phyloP scores from a whole-genome alignment of 495 filamentous ascomycete species.

The Thermothielavioides terrestris region DNA sequence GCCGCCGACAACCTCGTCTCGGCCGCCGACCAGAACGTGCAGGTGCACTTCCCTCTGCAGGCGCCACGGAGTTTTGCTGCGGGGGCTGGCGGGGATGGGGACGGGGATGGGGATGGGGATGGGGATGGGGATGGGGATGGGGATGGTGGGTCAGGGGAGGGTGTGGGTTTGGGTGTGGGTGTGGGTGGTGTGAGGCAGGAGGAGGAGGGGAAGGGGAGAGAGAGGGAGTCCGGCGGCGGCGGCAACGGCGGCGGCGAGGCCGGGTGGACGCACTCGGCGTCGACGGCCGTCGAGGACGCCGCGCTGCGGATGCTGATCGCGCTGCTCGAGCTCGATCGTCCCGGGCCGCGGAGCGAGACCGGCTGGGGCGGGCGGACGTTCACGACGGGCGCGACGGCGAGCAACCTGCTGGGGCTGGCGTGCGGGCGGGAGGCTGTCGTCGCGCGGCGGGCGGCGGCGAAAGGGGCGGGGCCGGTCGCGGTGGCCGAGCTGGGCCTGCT shows the following conservation, averaged over 20 bases:
- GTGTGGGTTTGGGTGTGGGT: too few species aligned
- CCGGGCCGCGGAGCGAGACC: background rate
- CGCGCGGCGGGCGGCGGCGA: slow-evolving; percentile 26
- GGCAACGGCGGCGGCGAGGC: too few species aligned
- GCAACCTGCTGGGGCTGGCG: slow-evolving; percentile 74
- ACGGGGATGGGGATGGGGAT: too few species aligned
- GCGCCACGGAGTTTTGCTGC: too few species aligned
- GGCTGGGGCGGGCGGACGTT: slow-evolving; percentile 60
- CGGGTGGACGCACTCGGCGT: slow-evolving; percentile 45
- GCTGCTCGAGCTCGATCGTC: slow-evolving; percentile 48
- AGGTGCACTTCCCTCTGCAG: slow-evolving; percentile 78
- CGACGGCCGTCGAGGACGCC: slow-evolving; percentile 64
- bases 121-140: too few species aligned
- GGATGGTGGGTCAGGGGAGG: too few species aligned
- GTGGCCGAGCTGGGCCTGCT: slow-evolving; percentile 64
- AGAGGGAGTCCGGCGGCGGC: too few species aligned
- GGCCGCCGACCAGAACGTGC: slow-evolving; percentile 73
- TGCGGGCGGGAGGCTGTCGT: slow-evolving; percentile 66
- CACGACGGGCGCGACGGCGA: slow-evolving; percentile 82
- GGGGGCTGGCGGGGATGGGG: too few species aligned
- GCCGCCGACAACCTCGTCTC: slow-evolving; percentile 78
- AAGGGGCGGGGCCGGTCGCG: slow-evolving; percentile 6
- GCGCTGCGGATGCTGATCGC: slow-evolving; percentile 61
- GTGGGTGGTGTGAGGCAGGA: too few species aligned
- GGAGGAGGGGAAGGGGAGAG: too few species aligned